Evolutionary conservation across 495 filamentous ascomycete species (phyloP).

Genomic region (Podospora bellae-mahoneyi): DNA sequence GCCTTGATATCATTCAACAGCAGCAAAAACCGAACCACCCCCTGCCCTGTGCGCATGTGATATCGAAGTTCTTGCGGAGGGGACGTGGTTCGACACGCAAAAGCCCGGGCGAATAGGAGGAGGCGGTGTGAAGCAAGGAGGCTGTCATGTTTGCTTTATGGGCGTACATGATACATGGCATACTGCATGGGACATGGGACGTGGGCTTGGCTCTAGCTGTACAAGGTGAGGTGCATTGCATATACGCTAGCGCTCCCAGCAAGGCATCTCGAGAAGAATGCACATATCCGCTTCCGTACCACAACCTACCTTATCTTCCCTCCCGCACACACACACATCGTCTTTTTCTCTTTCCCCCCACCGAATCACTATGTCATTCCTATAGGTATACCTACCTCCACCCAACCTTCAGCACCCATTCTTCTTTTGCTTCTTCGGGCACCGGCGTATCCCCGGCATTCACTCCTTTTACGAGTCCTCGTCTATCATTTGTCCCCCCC

Average conservation of each 20-base stretch:
- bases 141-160: background rate
- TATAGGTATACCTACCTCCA: background rate
- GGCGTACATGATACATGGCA: background rate
- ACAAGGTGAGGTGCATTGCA: background rate
- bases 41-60: background rate
- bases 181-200: background rate
- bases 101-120: background rate
- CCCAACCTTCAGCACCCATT: background rate
- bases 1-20: background rate
- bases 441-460: background rate
- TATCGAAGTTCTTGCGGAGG: background rate
- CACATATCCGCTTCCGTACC: background rate
- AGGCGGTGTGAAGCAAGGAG: background rate
- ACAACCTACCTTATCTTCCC: background rate
- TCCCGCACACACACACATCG: background rate
- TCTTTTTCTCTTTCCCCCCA: no score
- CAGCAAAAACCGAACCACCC: background rate
- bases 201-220: no score
- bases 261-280: background rate
- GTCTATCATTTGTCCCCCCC: background rate
- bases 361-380: background rate
- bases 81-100: background rate
- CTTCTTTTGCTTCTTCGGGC: background rate
- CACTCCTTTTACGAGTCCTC: background rate
- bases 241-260: background rate